Evolutionary conservation across 805 yeast species (phyloP).

Genomic region (Kazachstania kunashirensis): DNA sequence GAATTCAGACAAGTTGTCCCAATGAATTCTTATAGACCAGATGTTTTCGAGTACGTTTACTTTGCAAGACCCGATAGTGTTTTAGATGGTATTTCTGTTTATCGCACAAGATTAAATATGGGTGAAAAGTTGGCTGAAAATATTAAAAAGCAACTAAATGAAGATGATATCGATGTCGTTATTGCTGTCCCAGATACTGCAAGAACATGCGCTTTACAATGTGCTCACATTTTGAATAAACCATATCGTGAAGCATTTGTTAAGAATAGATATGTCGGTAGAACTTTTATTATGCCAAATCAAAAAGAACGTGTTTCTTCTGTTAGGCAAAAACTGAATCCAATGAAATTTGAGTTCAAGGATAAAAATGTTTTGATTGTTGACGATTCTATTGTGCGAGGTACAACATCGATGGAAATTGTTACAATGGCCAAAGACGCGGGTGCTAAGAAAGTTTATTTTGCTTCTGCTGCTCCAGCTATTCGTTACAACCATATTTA

Average conservation of each 20-base stretch:
- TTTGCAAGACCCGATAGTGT: conserved; percentile 97
- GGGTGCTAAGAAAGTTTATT: conserved; percentile 89
- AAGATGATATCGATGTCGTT: conserved; percentile 74
- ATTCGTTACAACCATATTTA: conserved; percentile 91
- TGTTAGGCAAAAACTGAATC: conserved; percentile 89
- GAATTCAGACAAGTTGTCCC: conserved; percentile 82
- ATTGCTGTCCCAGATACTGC: conserved; percentile 98
- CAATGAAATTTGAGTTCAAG: conserved; percentile 87
- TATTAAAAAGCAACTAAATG: conserved; percentile 41
- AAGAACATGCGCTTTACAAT: conserved; percentile 88
- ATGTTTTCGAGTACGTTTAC: conserved; percentile 93
- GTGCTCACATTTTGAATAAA: conserved; percentile 68
- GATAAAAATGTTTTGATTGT: conserved; percentile 80
- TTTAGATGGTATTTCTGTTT: conserved; percentile 92
- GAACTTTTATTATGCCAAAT: conserved; percentile 98
- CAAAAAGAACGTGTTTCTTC: conserved; percentile 89
- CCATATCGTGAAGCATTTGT: conserved; percentile 97
- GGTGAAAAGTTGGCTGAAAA: conserved; percentile 79
- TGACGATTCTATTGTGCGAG: conserved; percentile 95
- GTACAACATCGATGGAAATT: conserved; percentile 93
- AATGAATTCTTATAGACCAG: conserved; percentile 76
- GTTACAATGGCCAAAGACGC: conserved; percentile 98
- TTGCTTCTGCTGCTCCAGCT: conserved; percentile 98
- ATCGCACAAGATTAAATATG: conserved; percentile 87
- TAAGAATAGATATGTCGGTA: conserved; percentile 91